Percentiles rank a stretch among this genome's conserved stretches.
Conservation (phyloP, 192 early-diverging fungal genomes). For the Funneliformis geosporum region DNA sequence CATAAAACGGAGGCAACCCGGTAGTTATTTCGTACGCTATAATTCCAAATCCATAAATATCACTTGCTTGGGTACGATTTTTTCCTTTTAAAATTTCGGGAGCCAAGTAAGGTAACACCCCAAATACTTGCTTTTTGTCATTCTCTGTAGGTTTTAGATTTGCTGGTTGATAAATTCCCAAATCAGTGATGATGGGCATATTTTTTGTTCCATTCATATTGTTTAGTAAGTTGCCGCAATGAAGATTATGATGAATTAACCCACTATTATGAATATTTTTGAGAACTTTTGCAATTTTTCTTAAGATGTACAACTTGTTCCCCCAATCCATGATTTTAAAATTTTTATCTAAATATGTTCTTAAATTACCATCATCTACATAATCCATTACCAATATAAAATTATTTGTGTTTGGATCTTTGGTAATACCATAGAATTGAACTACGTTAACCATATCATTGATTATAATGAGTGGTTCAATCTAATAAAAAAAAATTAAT, state of each 20-base stretch:
- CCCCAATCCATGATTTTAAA: background rate
- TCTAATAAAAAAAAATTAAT: background rate
- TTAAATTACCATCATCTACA: constrained; percentile 25
- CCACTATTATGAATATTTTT: constrained; percentile 39
- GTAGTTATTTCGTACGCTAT: constrained; percentile 46
- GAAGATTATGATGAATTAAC: constrained; percentile 43
- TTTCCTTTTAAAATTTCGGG: constrained; percentile 35
- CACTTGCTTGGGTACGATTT: constrained; percentile 3
- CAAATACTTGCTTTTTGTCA: constrained; percentile 27
- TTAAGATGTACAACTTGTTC: background rate
- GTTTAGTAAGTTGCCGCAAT: constrained; percentile 46
- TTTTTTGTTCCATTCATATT: background rate
- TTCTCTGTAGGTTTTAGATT: too few relatives aligned
- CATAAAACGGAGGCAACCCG: constrained; percentile 38
- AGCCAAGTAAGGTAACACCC: constrained; percentile 40
- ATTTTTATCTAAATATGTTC: background rate
- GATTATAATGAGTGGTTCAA: background rate
- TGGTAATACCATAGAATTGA: constrained; percentile 39
- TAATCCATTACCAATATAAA: constrained; percentile 48
- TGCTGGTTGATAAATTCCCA: constrained; percentile 35
- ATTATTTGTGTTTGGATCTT: constrained; percentile 37
- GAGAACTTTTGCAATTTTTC: constrained; percentile 34
- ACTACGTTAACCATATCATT: background rate
- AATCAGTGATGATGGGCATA: constrained; percentile 29
- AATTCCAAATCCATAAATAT: constrained; percentile 46